Evolutionary conservation across 495 filamentous ascomycete genomes (phyloP), one percentile per base, ranked within the genome.

Genomic region (Podospora conica): DNA sequence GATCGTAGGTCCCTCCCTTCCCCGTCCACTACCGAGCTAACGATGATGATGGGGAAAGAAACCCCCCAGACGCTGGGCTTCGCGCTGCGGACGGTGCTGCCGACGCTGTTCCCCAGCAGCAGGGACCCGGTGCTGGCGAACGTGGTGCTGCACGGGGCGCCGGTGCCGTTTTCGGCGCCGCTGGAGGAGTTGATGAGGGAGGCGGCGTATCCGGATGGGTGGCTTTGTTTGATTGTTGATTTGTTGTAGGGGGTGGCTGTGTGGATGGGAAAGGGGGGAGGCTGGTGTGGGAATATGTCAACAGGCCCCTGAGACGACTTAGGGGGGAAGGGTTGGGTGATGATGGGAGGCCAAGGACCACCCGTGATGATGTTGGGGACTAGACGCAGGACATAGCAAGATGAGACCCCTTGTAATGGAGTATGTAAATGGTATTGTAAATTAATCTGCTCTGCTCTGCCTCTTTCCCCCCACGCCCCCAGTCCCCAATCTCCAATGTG

Each of bases 181-280:
- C 75, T 98, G 24, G 91, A 95, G 70, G 94, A 98, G 56, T 78
- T 98, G 29, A 88, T 93, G 74, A 80, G 88, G 53, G 87, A 85
- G 61, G 90, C 90, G 18, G 86, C 92, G 0, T 98, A 98, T 77
- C 86, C 90, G 0, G 95, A 98, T 77, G 95, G 95, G 1, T 98
- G 94, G 88, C 74, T 96, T 21, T 91, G 94, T 79, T 73, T 98
- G 12, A 90, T 90, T 54, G 84, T 98, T 7, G 82, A 88, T n/a
- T 90, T 96, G 89, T 81, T 90, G 72, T 81, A 75, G 40, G 40
- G 33, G 33, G 31, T 79, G 11, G 3, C 24, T 61, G 10, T 40
- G 18, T 20, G 29, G 18, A 10, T 9, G 18, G 3, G 25, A 27
- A 27, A 6, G 25, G 25, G 25, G 3, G 3, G 29, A 11, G 29